Base-by-base conservation (phyloP, 2,329 filamentous ascomycete species). In the Pyrenochaeta sp. region DNA sequence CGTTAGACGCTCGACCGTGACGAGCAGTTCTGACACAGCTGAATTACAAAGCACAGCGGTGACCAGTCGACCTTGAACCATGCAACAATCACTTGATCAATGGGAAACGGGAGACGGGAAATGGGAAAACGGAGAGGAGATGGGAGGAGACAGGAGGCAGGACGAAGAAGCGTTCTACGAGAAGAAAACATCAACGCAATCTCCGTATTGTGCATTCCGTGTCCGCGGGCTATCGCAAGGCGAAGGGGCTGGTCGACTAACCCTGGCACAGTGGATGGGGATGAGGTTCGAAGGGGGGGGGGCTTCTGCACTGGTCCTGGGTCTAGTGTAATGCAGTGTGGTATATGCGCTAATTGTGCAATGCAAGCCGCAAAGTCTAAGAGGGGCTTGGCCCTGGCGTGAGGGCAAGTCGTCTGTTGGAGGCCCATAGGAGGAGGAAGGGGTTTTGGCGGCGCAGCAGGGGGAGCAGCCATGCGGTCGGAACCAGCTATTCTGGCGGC, bases 171-270 rank as follows among this genome's bases (percentile, higher is more conserved):
- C 36, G 15, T 32, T 40, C 32, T n/a, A 20, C 32, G 42, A 43
- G 35, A 23, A 37, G 42, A 27, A 39, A 31, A 46, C 32, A 21
- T 44, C 53, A 40, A 36, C 41, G 54, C 54, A 56, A 56, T 52
- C 36, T 54, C 51, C 46, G 46, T 20, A n/a, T n/a, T n/a, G 31
- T 30, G 40, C 39, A 14, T 29, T 23, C 40, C 14, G 39, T 27
- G 39, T 17, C 21, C 39, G 23, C 11, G 39, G 18, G 21, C 14
- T 41, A 29, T 29, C 40, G 12, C 15, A 30, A 31, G 40, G 14
- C 40, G 23, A 42, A 27, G 36, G 2, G 40, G 17, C 27, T 29
- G 21, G 15, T 42, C 37, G 12, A 20, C 40, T 42, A 15, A 21
- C 40, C 40, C 42, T 21, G 29, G 44, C 29, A n/a, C 20, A 15